A percentile compares a stretch with the other conserved stretches of the same genome.
Evolutionary conservation across 1,284 basidiomycete genomes (phyloP).

Genomic region (Thecaphora thlaspeos): DNA sequence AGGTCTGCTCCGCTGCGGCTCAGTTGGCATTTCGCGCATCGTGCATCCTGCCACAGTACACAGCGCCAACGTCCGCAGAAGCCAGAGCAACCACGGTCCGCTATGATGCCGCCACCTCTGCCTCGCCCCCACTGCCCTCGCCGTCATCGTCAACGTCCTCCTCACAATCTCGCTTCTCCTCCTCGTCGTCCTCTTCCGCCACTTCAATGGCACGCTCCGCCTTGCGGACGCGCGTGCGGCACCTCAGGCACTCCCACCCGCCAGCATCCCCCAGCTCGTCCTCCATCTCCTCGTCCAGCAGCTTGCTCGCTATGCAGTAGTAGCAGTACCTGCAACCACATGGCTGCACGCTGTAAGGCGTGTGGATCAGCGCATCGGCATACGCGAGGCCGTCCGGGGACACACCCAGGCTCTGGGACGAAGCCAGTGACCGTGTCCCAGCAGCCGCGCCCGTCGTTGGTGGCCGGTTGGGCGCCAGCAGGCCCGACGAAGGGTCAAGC

Average conservation of each 20-base stretch:
- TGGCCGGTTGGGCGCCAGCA: constrained; percentile 21
- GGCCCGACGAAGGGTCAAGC: constrained; percentile 41
- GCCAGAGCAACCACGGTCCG: too few relatives aligned
- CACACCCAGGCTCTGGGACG: constrained; percentile 9
- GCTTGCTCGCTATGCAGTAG: constrained; percentile 46
- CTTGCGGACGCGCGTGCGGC: constrained; percentile 28
- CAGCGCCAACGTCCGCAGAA: too few relatives aligned
- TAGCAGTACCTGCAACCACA: constrained; percentile 55
- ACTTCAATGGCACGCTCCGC: constrained; percentile 6
- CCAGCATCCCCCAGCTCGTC: constrained; percentile 47
- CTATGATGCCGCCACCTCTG: too few relatives aligned
- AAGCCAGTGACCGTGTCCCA: constrained; percentile 7
- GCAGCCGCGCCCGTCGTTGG: neutral
- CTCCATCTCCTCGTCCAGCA: constrained; percentile 50
- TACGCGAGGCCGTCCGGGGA: constrained; percentile 47
- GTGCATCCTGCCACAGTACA: too few relatives aligned
- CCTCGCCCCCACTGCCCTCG: constrained; percentile 1
- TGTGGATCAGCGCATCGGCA: constrained; percentile 42
- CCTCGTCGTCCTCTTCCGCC: neutral
- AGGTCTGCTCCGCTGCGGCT: too few relatives aligned
- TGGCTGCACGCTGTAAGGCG: constrained; percentile 50
- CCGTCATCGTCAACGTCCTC: constrained; percentile 3
- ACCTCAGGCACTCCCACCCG: constrained; percentile 55
- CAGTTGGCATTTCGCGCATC: too few relatives aligned
- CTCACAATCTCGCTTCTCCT: constrained; percentile 2